Base-by-base conservation (phyloP, 768 basidiomycete species). In the Pleurotus citrinopileatus region DNA sequence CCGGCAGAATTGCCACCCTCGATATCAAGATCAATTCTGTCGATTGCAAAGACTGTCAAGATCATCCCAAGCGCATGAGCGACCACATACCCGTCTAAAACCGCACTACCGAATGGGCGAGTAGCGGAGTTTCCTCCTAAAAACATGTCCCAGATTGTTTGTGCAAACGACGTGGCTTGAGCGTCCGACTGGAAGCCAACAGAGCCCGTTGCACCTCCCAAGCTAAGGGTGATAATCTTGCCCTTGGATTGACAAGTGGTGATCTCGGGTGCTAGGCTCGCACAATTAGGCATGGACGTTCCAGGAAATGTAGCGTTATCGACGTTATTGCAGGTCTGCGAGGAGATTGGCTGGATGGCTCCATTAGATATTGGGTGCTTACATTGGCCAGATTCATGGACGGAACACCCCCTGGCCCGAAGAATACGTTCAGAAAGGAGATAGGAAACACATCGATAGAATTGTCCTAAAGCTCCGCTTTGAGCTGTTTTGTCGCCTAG, bases 71-170 rank as follows among this genome's bases (percentile, higher is more conserved):
- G 19, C 13, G 32, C 19, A 52, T 47, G 20, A 25, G 12, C 10
- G 47, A 23, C 40, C 5, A 42, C 69, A 56, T 55, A 87, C 87
- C 89, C 89, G 59, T 90, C 88, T 22, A 91, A 73, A 46, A 89
- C 76, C 2, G 87, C 89, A 55, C 59, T 67, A 22, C 89, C 89
- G 60, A 91, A 91, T 0, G 88, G 89, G 55, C 88, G 77, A 13
- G 80, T 86, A 23, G 74, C 71, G 12, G 75, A 77, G 37, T 59
- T 68, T 13, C 74, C 75, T 17, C 87, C 88, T 25, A 90, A 70
- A 66, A 89, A 89, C 45, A 86, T 55, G 62, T 87, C 73, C 89
- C 89, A 90, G 48, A 91, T 81, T 0, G 81, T 82, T 50, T 83
- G 72, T 0, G 82, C 87, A 63, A 87, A 89, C 3, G 72, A 65